phyloP scores from a whole-genome alignment of 2,329 filamentous ascomycete species.

The Ophioceras dolichostomum region DNA sequence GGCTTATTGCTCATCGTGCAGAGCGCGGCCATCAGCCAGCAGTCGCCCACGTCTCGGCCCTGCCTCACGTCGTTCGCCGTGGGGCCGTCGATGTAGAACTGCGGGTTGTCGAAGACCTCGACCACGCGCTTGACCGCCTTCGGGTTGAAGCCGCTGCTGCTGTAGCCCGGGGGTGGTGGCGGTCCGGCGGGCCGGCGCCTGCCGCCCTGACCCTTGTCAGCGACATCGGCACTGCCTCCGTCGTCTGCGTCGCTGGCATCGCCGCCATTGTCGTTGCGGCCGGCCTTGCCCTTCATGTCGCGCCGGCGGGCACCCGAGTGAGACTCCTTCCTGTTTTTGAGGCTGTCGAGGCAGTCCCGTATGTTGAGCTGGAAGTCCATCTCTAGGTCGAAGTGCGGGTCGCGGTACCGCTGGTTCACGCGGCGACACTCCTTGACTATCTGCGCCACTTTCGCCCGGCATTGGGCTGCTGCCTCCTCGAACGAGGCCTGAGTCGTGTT shows the following conservation, averaged over 20 bases:
- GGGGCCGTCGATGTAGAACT: constrained; percentile 68
- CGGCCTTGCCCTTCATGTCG: neutral
- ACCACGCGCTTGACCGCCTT: constrained; percentile 54
- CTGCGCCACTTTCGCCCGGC: constrained; percentile 49
- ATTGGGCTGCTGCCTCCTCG: constrained; percentile 58
- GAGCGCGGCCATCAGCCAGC: constrained; percentile 75
- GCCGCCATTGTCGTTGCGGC: neutral
- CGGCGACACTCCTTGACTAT: constrained; percentile 56
- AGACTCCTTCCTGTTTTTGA: constrained; percentile 6
- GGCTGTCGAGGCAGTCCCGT: constrained; percentile 32
- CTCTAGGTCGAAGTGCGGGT: constrained; percentile 80
- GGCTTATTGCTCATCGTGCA: constrained; percentile 65
- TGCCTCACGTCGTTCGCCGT: constrained; percentile 69
- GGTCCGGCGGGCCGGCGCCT: neutral
- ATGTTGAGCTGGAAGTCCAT: constrained; percentile 53
- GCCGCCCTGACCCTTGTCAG: neutral
- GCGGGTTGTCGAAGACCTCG: constrained; percentile 65
- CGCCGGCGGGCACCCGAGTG: neutral
- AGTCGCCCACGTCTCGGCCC: constrained; percentile 61
- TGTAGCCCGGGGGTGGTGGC: too few species aligned
- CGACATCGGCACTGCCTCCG: neutral
- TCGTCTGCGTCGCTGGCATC: neutral
- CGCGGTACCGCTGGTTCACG: constrained; percentile 75
- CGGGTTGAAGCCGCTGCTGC: constrained; percentile 22
- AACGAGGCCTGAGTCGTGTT: constrained; percentile 52